Evolutionary conservation across 805 yeast species (phyloP), one percentile per base, ranked within the genome.

Genomic region (Lipomyces lipofer): DNA sequence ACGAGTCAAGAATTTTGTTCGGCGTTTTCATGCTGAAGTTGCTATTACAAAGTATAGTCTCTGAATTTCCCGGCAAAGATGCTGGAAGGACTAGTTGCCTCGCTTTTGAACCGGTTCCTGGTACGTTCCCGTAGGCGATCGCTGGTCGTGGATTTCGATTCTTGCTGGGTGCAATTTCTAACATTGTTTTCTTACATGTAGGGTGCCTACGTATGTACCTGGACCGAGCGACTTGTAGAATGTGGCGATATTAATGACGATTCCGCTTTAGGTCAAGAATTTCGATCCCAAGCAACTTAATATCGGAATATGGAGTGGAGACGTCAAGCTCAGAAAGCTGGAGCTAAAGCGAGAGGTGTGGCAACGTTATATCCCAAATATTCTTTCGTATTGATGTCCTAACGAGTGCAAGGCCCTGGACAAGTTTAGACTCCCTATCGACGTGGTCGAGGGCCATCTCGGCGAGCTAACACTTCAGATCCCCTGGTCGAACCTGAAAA

Each of bases 281-380:
- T 94, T 94, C 70, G 99, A 94, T 72, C 90, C 98, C 15, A 88
- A 87, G 63, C 97, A 94, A 67, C 74, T 94, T 65, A 91, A 94
- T 64, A 91, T 94, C 51, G 99, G 98, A 4, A 90, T 94, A 30
- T 91, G 98, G 96, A 82, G 90, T 65, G 99, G 99, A 33, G 98
- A 94, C 74, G 98, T 91, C 28, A 88, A 88, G 67, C 75, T 94
- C 51, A 78, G 78, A 58, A 84, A 91, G 67, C 78, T 95, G 58
- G 79, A 84, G 53, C 75, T 94, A 55, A 89, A 88, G 71, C 85
- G 86, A 58, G 97, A 91, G 67, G 75, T 71, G 55, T 43, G 73
- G 19, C 12, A 38, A 40, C 12, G 12, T 42, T 27, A 5, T 24
- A 12, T 43, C 28, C 6, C 9, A 13, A n/a, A 1, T 24, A 8